phyloP scores from a whole-genome alignment of 2,329 filamentous ascomycete species.

The Ophiosphaerella herpotricha region DNA sequence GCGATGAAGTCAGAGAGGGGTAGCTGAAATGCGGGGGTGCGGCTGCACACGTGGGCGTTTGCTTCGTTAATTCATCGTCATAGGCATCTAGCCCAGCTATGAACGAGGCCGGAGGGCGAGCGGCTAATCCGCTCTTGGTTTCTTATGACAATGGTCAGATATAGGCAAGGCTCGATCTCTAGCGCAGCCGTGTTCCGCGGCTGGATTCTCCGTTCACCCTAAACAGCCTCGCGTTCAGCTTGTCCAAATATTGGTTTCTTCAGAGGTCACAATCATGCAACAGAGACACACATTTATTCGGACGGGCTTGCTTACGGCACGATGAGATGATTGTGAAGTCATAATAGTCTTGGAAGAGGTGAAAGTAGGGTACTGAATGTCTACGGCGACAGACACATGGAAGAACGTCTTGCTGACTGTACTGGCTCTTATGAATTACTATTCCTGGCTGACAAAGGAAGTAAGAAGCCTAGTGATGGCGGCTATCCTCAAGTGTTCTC shows the following conservation, averaged over 20 bases:
- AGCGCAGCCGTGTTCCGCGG: too few species aligned
- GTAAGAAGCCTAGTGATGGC: not conserved
- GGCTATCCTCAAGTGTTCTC: not conserved
- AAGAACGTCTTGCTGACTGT: not conserved
- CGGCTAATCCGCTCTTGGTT: slow-evolving; percentile 12
- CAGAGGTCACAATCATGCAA: not conserved
- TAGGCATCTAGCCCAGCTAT: slow-evolving; percentile 7
- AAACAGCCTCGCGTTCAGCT: not conserved
- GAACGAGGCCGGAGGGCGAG: slow-evolving; percentile 1
- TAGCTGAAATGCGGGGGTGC: slow-evolving; percentile 33
- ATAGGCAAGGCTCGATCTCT: too few species aligned
- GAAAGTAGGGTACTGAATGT: too few species aligned
- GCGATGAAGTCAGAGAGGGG: slow-evolving; percentile 35
- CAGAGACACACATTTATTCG: too few species aligned
- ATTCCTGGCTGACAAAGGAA: not conserved
- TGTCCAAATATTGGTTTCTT: not conserved
- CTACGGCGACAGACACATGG: too few species aligned
- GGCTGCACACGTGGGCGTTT: slow-evolving; percentile 31
- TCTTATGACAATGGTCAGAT: not conserved
- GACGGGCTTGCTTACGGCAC: too few species aligned
- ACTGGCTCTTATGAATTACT: not conserved
- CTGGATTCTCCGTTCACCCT: too few species aligned
- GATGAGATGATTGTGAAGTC: too few species aligned
- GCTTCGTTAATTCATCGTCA: slow-evolving; percentile 18
- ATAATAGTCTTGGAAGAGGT: too few species aligned